phyloP scores from a whole-genome alignment of 139 green algal species.

The Picochlorum sp. region DNA sequence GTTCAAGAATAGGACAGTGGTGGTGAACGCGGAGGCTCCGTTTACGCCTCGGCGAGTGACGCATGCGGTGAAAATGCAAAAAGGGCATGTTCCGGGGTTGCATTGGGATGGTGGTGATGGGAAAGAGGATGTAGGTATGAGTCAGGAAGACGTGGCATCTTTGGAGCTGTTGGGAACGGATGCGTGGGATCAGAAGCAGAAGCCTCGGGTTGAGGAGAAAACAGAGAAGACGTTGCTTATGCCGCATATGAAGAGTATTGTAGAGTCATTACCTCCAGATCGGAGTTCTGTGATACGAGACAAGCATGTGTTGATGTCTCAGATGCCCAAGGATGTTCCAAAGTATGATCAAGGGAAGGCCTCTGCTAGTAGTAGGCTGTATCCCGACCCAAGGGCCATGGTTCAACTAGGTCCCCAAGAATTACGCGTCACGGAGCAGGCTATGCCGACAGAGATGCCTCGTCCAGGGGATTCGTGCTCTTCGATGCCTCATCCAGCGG shows the following conservation, averaged over 20 bases:
- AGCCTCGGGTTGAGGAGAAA: too few species aligned
- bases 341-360: too few species aligned
- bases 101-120: slow-evolving; percentile 6
- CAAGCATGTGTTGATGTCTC: too few species aligned
- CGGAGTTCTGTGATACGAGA: too few species aligned
- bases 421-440: neutral
- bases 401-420: neutral
- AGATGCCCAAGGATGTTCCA: too few species aligned
- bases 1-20: slow-evolving; percentile 19
- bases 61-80: slow-evolving; percentile 36
- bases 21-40: slow-evolving; percentile 14
- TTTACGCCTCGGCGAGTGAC: slow-evolving; percentile 28
- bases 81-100: slow-evolving; percentile 44
- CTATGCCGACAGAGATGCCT: neutral
- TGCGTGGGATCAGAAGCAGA: neutral
- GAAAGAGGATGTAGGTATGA: neutral
- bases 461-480: neutral
- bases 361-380: neutral
- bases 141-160: neutral
- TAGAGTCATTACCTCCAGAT: too few species aligned
- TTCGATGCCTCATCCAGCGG: neutral
- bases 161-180: slow-evolving; percentile 1
- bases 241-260: too few species aligned
- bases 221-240: too few species aligned
- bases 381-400: neutral